Percentiles rank a stretch among this genome's conserved stretches.
Conservation (phyloP, 2,329 filamentous ascomycete species). For the Diaporthe longicolla region DNA sequence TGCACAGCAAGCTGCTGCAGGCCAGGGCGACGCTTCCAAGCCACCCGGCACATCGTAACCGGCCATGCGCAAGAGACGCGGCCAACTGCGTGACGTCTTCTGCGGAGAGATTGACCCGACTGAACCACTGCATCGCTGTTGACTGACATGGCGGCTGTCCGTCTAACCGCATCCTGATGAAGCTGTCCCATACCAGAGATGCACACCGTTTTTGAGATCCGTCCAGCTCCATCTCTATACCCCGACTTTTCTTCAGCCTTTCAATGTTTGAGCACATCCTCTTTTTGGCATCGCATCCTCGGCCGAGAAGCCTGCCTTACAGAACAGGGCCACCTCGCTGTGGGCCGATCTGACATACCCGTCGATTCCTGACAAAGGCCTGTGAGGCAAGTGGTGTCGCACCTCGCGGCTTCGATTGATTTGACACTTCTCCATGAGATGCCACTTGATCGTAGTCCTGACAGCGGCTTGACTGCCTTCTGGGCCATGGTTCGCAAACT, state of each 20-base stretch:
- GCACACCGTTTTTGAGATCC: conserved; percentile 26
- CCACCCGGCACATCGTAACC: conserved; percentile 42
- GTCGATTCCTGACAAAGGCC: conserved; percentile 36
- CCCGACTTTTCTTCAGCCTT: conserved; percentile 37
- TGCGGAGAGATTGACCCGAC: conserved; percentile 40
- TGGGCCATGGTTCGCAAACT: conserved; percentile 24
- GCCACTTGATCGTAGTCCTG: conserved; percentile 41
- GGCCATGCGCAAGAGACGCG: conserved; percentile 33
- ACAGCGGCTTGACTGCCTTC: conserved; percentile 36
- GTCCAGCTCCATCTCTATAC: conserved; percentile 36
- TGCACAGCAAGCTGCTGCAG: conserved; percentile 48
- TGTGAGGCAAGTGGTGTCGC: conserved; percentile 35
- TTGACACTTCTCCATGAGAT: conserved; percentile 35
- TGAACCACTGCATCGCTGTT: conserved; percentile 37
- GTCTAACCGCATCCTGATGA: conserved; percentile 41
- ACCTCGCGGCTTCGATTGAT: conserved; percentile 33
- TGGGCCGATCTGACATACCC: conserved; percentile 32
- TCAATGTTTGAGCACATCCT: conserved; percentile 40
- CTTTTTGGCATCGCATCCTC: conserved; percentile 23
- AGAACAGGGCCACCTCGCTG: conserved; percentile 27
- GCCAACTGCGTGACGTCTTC: conserved; percentile 39
- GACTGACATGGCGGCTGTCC: conserved; percentile 42
- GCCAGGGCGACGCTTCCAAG: conserved; percentile 43
- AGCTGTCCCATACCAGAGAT: conserved; percentile 40
- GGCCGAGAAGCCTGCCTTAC: conserved; percentile 7